A percentile compares a stretch with the other conserved stretches of the same genome.
Conservation (phyloP, 495 filamentous ascomycete species). For the Cudoniella acicularis region DNA sequence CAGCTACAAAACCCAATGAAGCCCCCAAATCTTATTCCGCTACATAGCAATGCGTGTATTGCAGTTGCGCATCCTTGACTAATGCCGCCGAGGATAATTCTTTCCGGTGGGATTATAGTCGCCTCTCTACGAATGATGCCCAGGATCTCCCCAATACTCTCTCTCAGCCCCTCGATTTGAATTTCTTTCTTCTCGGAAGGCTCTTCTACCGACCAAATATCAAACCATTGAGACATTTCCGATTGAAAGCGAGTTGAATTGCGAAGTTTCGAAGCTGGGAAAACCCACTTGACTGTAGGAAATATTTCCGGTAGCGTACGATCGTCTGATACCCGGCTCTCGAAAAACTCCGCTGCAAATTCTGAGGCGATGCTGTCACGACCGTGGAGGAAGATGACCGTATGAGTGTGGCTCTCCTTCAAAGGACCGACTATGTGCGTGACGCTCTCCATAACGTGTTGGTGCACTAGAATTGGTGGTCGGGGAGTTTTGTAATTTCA, state of each 20-base stretch:
- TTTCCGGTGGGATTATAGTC: slow-evolving; percentile 26
- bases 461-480: no score
- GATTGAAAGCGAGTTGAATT: slow-evolving; percentile 34
- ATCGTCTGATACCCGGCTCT: slow-evolving; percentile 27
- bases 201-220: slow-evolving; percentile 34
- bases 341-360: slow-evolving; percentile 46
- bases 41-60: slow-evolving; percentile 37
- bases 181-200: slow-evolving; percentile 30
- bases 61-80: slow-evolving; percentile 53
- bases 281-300: slow-evolving; percentile 38
- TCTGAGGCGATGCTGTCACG: slow-evolving; percentile 49
- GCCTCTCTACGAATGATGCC: slow-evolving; percentile 35
- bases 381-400: slow-evolving; percentile 59
- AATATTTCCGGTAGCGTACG: slow-evolving; percentile 31
- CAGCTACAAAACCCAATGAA: slow-evolving; percentile 56
- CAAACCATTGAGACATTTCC: slow-evolving; percentile 49
- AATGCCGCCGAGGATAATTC: slow-evolving; percentile 47
- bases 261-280: slow-evolving; percentile 47
- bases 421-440: not conserved
- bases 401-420: slow-evolving; percentile 48
- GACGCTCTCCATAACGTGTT: no score
- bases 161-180: slow-evolving; percentile 38
- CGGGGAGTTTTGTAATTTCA: no score
- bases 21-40: slow-evolving; percentile 27
- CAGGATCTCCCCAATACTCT: slow-evolving; percentile 34